Percentiles rank a stretch among this genome's conserved stretches.
These are phyloP conservation scores for Gynochthodes officinalis DNA, from an alignment of 257 asterid genomes.

Conservation along the genomic window DNA sequence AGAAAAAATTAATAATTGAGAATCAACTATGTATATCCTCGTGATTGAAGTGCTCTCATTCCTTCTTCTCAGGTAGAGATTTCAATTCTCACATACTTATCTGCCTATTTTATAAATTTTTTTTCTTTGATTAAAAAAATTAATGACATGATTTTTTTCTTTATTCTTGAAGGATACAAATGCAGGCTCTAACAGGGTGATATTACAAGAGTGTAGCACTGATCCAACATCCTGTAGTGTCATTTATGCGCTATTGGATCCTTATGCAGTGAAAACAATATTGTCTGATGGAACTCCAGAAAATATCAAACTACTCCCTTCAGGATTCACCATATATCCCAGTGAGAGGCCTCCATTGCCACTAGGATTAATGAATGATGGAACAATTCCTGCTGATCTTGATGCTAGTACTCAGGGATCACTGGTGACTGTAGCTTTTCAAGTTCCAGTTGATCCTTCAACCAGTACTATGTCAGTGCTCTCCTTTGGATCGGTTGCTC, in stretches of 20 bases:
- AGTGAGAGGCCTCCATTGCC: slow-evolving; percentile 34
- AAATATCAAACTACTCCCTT: slow-evolving; percentile 32
- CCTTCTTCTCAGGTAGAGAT: too few relatives aligned
- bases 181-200: slow-evolving; percentile 1
- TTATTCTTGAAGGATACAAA: background rate
- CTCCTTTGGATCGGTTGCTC: slow-evolving; percentile 30
- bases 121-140: too few relatives aligned
- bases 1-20: too few relatives aligned
- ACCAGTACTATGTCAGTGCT: slow-evolving; percentile 33
- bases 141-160: too few relatives aligned
- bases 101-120: too few relatives aligned
- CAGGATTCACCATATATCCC: too few relatives aligned
- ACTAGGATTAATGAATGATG: background rate
- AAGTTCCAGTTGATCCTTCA: slow-evolving; percentile 38
- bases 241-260: slow-evolving; percentile 20
- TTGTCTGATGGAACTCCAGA: slow-evolving; percentile 29
- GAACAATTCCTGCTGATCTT: too few relatives aligned
- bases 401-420: slow-evolving; percentile 38
- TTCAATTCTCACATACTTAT: too few relatives aligned
- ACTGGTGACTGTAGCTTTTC: slow-evolving; percentile 47
- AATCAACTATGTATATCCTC: too few relatives aligned
- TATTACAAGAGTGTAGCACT: slow-evolving; percentile 15
- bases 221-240: slow-evolving; percentile 11
- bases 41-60: too few relatives aligned
- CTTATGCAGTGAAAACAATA: background rate